Evolutionary conservation across 176 grass and related monocot genomes (phyloP), one percentile per base, ranked within the genome.

Genomic region (Phoenix roebelenii): DNA sequence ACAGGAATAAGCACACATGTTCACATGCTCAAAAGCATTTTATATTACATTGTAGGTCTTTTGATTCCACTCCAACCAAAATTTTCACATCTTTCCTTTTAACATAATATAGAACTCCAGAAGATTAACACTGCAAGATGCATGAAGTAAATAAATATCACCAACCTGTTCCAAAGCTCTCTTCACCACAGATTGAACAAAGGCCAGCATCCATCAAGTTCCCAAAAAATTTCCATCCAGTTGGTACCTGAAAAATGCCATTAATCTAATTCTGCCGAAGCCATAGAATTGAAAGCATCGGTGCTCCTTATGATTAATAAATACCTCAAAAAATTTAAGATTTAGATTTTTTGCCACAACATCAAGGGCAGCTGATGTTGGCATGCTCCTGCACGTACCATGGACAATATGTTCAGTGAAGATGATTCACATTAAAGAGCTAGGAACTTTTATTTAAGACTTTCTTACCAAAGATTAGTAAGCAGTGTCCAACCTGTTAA

Each of bases 301-400:
- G 10, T 44, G 35, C 10, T 44, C 24, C 32, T 57, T 50, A 23
- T 23, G 20, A 49, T 29, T 74, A 57, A 60, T 25, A 62, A n/a
- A 66, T 73, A 98, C 93, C 93, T 98, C 93, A 76, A 98, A 98
- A 77, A 98, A 98, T 76, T 85, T 89, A 50, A 98, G 84, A 72
- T 90, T 82, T 58, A 98, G 80, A 72, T 77, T 87, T 69, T 89
- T 92, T 7, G 93, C 93, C 48, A 98, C 93, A 26, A 98, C 84
- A 70, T 98, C 93, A 85, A 98, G 93, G 70, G 93, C 93, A 76
- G 93, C 93, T 73, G 93, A 98, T 61, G 93, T 98, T 64, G 93
- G 93, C 93, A 98, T 98, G 67, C 93, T 98, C 87, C 93, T 98
- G 76, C 71, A 80, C 49, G 66, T 80, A 18, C 52, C 62, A 74